Evolutionary conservation across 2,329 filamentous ascomycete genomes (phyloP).

Genomic region (Aspergillus intermedius): DNA sequence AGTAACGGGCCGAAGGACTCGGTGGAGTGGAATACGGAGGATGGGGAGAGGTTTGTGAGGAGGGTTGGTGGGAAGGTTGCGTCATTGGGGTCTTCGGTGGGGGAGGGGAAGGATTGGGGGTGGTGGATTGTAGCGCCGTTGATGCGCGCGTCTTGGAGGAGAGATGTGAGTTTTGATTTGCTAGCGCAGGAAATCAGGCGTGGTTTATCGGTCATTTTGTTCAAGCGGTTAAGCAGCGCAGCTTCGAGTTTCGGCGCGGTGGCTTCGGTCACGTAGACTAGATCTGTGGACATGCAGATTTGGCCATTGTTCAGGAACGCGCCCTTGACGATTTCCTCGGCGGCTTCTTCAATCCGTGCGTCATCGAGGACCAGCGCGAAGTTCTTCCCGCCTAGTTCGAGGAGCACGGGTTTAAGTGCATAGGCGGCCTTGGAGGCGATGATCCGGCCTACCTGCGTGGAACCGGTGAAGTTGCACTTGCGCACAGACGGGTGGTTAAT

Average conservation of each 20-base stretch:
- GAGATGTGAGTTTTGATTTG: slow-evolving; percentile 14
- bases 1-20: slow-evolving; percentile 25
- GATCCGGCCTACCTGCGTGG: slow-evolving; percentile 37
- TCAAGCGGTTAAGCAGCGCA: background rate
- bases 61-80: background rate
- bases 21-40: slow-evolving; percentile 14
- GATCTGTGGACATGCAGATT: slow-evolving; percentile 73
- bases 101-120: background rate
- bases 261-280: slow-evolving; percentile 51
- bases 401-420: slow-evolving; percentile 40
- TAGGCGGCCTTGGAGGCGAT: slow-evolving; percentile 33
- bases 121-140: slow-evolving; percentile 45
- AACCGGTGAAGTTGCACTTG: slow-evolving; percentile 44
- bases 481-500: slow-evolving; percentile 32
- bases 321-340: slow-evolving; percentile 20
- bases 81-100: background rate
- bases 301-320: slow-evolving; percentile 50
- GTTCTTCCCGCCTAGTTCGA: slow-evolving; percentile 46
- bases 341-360: slow-evolving; percentile 38
- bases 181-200: background rate
- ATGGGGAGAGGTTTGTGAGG: background rate
- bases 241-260: slow-evolving; percentile 22
- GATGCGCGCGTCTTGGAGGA: slow-evolving; percentile 45
- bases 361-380: slow-evolving; percentile 39
- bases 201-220: background rate